Evolutionary conservation across 164 flowering plant species (phyloP), one percentile per base, ranked within the genome.

Genomic region (Umbilicus rupestris): DNA sequence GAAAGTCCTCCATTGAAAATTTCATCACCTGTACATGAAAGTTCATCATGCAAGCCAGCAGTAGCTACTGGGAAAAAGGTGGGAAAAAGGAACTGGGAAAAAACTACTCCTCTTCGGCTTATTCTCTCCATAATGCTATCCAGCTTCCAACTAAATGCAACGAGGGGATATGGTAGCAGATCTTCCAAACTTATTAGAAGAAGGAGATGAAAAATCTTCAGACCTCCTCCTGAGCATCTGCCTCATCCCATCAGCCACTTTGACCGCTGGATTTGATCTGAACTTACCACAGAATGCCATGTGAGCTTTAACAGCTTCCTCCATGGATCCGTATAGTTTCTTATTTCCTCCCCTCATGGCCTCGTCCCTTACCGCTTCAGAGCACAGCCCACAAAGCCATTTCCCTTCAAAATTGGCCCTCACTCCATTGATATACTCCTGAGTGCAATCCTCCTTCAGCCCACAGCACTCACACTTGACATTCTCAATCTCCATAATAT

Each of bases 401-500:
- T 88, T 88, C 28, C 89, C 98, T 2, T 80, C 84, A 57, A 93
- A 93, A 39, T 84, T 88, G 7, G 82, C 73, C 74, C 82, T 87
- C 67, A 93, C 90, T 42, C 77, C 78, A 35, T 68, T 75, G 12
- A 93, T 93, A 73, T 93, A 93, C 15, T 86, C 89, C 69, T 81
- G 85, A n/a, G 98, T 93, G 76, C 98, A 93, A 26, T 93, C 98
- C 47, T 93, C 98, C 67, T 83, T 85, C 74, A 93, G 65, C 16
- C 94, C 98, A 71, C 98, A 93, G 39, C 98, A 93, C 81, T 90
- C 98, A 63, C 98, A 93, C 80, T 80, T 85, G 15, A 69, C 97
- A 58, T 77, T 69, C 68, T 90, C 94, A 39, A 85, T 83, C 63
- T 92, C 98, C 98, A 92, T 92, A 16, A 3, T 24, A 52, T 12